Percentiles rank a stretch among this genome's conserved stretches.
Evolutionary conservation across 2,329 filamentous ascomycete species (phyloP).

Genomic region (Penicillium sp.): DNA sequence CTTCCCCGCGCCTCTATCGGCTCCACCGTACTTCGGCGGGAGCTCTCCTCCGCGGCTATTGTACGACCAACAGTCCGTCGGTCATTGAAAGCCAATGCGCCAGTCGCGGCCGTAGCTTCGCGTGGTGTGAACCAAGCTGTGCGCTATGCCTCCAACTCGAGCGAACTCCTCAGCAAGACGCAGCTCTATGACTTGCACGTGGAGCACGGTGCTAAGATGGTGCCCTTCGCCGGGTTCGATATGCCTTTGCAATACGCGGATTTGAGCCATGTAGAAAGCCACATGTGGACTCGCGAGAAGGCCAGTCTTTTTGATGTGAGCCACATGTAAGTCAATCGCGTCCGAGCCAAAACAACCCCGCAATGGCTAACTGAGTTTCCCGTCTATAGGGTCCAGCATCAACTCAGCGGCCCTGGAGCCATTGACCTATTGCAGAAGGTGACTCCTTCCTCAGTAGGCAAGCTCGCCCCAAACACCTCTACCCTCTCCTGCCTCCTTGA

Average conservation of each 20-base stretch:
- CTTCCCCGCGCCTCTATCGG: slow-evolving; percentile 32
- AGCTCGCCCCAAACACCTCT: slow-evolving; percentile 65
- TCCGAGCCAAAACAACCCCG: not conserved
- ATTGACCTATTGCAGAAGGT: slow-evolving; percentile 77
- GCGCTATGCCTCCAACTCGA: slow-evolving; percentile 35
- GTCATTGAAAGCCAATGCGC: slow-evolving; percentile 12
- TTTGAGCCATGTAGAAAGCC: slow-evolving; percentile 76
- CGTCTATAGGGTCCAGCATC: slow-evolving; percentile 68
- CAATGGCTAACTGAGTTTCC: slow-evolving; percentile 13
- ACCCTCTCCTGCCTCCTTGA: slow-evolving; percentile 83
- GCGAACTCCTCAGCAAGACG: slow-evolving; percentile 49
- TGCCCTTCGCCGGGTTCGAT: slow-evolving; percentile 87
- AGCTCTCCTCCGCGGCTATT: slow-evolving; percentile 29
- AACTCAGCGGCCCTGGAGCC: slow-evolving; percentile 76
- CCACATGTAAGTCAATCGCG: slow-evolving; percentile 70
- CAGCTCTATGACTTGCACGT: slow-evolving; percentile 77
- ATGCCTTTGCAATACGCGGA: slow-evolving; percentile 90
- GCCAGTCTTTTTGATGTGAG: slow-evolving; percentile 93
- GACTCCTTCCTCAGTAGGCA: slow-evolving; percentile 70
- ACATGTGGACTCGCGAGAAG: slow-evolving; percentile 83
- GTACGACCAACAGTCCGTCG: slow-evolving; percentile 23
- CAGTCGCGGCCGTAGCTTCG: slow-evolving; percentile 12
- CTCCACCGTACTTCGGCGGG: slow-evolving; percentile 29
- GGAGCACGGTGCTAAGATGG: slow-evolving; percentile 82
- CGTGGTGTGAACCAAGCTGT: slow-evolving; percentile 17